Evolutionary conservation across 225 moss, liverwort and hornwort species (phyloP), one percentile per base, ranked within the genome.

Genomic region (Polytrichum commune): DNA sequence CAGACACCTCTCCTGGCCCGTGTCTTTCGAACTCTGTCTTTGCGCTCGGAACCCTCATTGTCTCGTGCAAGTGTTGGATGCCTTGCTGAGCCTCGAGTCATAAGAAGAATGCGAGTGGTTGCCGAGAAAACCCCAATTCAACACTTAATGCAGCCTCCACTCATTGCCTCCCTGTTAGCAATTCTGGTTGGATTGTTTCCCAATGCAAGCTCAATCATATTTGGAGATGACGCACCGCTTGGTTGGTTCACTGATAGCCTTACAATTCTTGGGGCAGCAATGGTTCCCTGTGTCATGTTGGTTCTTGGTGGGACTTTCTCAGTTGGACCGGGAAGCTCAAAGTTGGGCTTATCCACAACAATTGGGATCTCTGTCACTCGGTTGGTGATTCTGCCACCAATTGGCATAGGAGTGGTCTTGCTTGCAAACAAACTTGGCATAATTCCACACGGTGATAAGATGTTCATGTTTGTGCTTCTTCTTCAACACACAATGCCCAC

Each of bases 201-300:
- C 16, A 68, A 55, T 2, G 56, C 74, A 1, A 89, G 83, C 70
- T 72, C 65, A 8, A 13, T 89, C 16, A 10, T 89, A 22, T 89
- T 89, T 30, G 81, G 81, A 22, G 16, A 68, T 0, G 81, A 68
- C 67, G 83, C 89, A 58, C 85, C 89, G 19, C 81, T 89, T 0
- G 79, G 72, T 5, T 85, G 85, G 66, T 5, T 89, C 38, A 83
- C 78, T 18, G 89, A 89, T 66, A 89, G 89, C 67, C 32, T 89
- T 20, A 76, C 69, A 13, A 89, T 89, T 33, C 74, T 89, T 6
- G 85, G 85, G 2, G 70, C 64, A 57, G 85, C 85, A 5, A 74
- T 85, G 78, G 89, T 89, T 24, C 89, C 89, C 4, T 89, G 85
- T 68, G 79, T 85, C 64, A 85, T 89, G 85, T 78, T 89, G 19